Base-by-base conservation (phyloP, 208 protist species). In the Leptomonas pyrrhocoris region DNA sequence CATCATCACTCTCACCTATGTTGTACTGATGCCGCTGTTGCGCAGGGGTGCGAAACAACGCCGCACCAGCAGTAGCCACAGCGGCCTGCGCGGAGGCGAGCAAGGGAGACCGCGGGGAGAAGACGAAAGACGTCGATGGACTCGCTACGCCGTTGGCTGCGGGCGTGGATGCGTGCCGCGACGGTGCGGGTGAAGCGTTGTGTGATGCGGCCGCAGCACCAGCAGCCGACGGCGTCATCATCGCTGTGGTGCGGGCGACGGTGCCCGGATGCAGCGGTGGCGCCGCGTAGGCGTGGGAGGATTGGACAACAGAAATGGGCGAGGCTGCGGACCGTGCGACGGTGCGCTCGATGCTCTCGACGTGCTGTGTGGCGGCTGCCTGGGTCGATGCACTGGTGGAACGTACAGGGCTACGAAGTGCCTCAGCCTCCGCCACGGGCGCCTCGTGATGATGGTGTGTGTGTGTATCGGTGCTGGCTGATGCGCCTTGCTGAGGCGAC, bases 301-400 rank as follows among this genome's bases (percentile, higher is more conserved):
- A 18, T 7, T 18, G 1, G 27, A 16, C 36, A 46, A 38, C 34
- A 2, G 55, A 60, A 18, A 40, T 60, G 9, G 34, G 51, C 2
- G 51, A n/a, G 9, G 51, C 7, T 34, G 50, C 31, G 19, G 25
- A n/a, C 8, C 53, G 65, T 13, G 16, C 42, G 12, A 30, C 42
- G 31, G 58, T 79, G 50, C 66, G 73, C 34, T 79, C 66, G 28
- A 79, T 79, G 1, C 46, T 65, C 59, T 79, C 73, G 0, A 68
- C 51, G 30, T 67, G 66, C 43, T 38, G 64, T 31, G 34, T 36
- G n/a, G 46, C 28, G 19, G 38, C 40, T 2, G 50, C 28, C n/a
- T 38, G 36, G 15, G 67, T 34, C 18, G 51, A 49, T 2, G 64
- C 51, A n/a, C 19, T 54, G 13, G 64, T 40, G 13, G 28, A 18